Evolutionary conservation across 192 early-diverging fungal genomes (phyloP).

Genomic region (Phlyctochytrium arcticum): DNA sequence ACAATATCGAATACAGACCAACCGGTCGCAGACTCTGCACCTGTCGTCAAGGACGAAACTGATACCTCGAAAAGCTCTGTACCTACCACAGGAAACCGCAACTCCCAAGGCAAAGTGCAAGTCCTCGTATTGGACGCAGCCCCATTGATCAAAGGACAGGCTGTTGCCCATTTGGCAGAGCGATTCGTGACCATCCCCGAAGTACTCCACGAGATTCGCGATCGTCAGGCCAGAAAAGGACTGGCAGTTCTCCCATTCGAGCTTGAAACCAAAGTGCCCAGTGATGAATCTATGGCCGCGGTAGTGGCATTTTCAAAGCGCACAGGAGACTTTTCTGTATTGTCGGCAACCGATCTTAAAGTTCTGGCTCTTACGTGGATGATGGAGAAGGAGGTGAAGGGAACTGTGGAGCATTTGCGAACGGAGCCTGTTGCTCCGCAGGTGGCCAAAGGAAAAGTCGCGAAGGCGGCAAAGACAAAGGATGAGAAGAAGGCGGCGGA

Average conservation of each 20-base stretch:
- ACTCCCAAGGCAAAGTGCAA: slow-evolving; percentile 4
- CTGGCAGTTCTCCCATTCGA: slow-evolving; percentile 60
- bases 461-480: not conserved
- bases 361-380: slow-evolving; percentile 86
- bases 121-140: slow-evolving; percentile 32
- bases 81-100: too few species aligned
- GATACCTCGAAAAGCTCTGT: too few species aligned
- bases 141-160: slow-evolving; percentile 23
- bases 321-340: slow-evolving; percentile 83
- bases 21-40: too few species aligned
- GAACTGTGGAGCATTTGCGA: slow-evolving; percentile 62
- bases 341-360: slow-evolving; percentile 81
- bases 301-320: slow-evolving; percentile 83
- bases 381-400: slow-evolving; percentile 77
- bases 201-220: slow-evolving; percentile 79
- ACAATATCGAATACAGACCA: too few species aligned
- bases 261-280: slow-evolving; percentile 54
- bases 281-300: slow-evolving; percentile 56
- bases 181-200: slow-evolving; percentile 84
- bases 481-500: slow-evolving; percentile 7
- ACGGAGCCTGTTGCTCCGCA: slow-evolving; percentile 52
- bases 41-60: too few species aligned
- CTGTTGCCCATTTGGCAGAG: slow-evolving; percentile 57
- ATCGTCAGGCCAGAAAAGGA: slow-evolving; percentile 61
- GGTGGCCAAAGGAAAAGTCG: not conserved